phyloP scores from a whole-genome alignment of 2,329 filamentous ascomycete species.

The Neofusicoccum umdonicola region DNA sequence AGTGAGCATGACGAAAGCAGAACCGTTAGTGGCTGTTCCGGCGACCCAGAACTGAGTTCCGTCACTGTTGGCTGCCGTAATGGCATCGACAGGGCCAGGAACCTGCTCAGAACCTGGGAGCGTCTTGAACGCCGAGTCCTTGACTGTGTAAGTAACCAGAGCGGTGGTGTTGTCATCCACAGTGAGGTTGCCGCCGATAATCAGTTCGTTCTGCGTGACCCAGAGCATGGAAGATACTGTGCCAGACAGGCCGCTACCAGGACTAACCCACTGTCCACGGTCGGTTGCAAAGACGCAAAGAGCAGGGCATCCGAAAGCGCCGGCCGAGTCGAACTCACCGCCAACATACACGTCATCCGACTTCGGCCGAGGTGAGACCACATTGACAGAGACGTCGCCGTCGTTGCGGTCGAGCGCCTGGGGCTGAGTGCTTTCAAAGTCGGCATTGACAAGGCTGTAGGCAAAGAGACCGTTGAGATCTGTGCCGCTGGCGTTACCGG shows the following conservation, averaged over 20 bases:
- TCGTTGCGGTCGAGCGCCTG: conserved; percentile 69
- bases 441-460: conserved; percentile 68
- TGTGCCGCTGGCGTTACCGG: conserved; percentile 64
- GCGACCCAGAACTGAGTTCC: conserved; percentile 77
- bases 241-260: conserved; percentile 70
- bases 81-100: conserved; percentile 74
- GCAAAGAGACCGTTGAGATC: conserved; percentile 71
- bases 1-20: conserved; percentile 65
- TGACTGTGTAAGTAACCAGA: conserved; percentile 71
- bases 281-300: conserved; percentile 77
- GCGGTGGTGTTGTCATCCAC: conserved; percentile 64
- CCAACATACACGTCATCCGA: conserved; percentile 79
- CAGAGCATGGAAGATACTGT: conserved; percentile 72
- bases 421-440: conserved; percentile 67
- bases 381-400: conserved; percentile 62
- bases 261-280: conserved; percentile 73
- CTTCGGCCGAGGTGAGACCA: conserved; percentile 70
- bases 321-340: conserved; percentile 79
- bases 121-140: conserved; percentile 63
- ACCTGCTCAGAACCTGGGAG: conserved; percentile 63
- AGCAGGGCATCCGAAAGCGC: conserved; percentile 75
- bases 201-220: conserved; percentile 67
- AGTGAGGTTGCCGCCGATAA: conserved; percentile 75
- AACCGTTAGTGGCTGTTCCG: conserved; percentile 66
- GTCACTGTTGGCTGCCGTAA: conserved; percentile 71